phyloP scores from a whole-genome alignment of 306 rosid genomes.

The Sicyos edulis region DNA sequence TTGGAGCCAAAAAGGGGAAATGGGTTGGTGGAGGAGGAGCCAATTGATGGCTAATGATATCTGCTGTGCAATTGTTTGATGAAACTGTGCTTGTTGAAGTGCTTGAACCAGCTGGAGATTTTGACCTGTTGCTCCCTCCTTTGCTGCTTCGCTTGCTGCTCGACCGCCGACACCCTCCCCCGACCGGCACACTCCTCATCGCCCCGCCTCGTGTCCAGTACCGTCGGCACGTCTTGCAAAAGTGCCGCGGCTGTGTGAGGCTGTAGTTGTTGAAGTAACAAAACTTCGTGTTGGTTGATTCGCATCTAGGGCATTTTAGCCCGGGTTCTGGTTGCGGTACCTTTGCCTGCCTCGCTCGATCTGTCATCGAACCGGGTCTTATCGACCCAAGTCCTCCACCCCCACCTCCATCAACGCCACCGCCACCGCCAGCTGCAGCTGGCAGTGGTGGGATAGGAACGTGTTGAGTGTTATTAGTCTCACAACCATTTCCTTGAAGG shows the following conservation, averaged over 20 bases:
- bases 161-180: constrained; percentile 69
- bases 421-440: not conserved
- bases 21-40: constrained; percentile 31
- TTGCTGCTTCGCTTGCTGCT: constrained; percentile 48
- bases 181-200: constrained; percentile 71
- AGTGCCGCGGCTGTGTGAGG: constrained; percentile 77
- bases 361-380: constrained; percentile 61
- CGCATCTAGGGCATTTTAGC: constrained; percentile 74
- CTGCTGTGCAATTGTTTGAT: constrained; percentile 35
- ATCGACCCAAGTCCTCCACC: constrained; percentile 25
- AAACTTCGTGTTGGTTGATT: constrained; percentile 73
- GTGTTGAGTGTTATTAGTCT: constrained; percentile 27
- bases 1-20: constrained; percentile 43
- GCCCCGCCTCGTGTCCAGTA: constrained; percentile 92
- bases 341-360: constrained; percentile 55
- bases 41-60: constrained; percentile 35
- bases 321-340: constrained; percentile 47
- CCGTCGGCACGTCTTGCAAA: constrained; percentile 79
- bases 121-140: constrained; percentile 20
- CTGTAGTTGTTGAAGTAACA: constrained; percentile 85
- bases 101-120: constrained; percentile 32
- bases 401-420: not conserved
- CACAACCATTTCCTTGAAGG: constrained; percentile 29
- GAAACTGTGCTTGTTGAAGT: constrained; percentile 42
- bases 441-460: constrained; percentile 28